A percentile compares a stretch with the other conserved stretches of the same genome.
phyloP scores from a whole-genome alignment of 2,329 filamentous ascomycete genomes.

The Cercospora janseana region DNA sequence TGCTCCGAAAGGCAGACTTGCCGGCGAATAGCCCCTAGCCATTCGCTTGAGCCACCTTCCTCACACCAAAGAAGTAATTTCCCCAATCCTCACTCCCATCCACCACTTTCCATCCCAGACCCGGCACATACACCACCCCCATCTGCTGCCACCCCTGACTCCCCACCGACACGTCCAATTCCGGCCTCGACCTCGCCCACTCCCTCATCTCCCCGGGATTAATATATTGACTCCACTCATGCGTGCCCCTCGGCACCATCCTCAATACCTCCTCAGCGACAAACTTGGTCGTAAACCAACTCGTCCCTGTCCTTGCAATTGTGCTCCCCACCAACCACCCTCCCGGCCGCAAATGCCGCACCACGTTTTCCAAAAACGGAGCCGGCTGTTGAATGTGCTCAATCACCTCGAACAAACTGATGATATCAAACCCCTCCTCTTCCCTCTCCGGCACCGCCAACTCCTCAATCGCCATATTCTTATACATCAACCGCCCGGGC shows the following conservation, averaged over 20 bases:
- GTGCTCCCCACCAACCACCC: constrained; percentile 93
- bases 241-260: constrained; percentile 88
- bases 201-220: constrained; percentile 72
- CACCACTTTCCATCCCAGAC: constrained; percentile 84
- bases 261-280: constrained; percentile 83
- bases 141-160: constrained; percentile 68
- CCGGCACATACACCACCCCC: constrained; percentile 88
- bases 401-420: constrained; percentile 89
- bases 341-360: constrained; percentile 78
- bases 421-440: constrained; percentile 66
- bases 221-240: constrained; percentile 96
- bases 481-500: constrained; percentile 62
- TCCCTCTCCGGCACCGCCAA: constrained; percentile 41
- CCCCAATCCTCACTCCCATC: constrained; percentile 77
- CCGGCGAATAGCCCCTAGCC: not conserved
- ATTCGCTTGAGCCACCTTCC: constrained; percentile 43
- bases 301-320: constrained; percentile 83
- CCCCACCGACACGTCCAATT: constrained; percentile 55
- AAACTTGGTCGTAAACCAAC: constrained; percentile 89
- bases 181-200: constrained; percentile 46
- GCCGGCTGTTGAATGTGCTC: constrained; percentile 82
- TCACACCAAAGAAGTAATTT: constrained; percentile 93
- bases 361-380: constrained; percentile 68
- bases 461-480: constrained; percentile 73
- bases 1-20: not conserved